A percentile compares a stretch with the other conserved stretches of the same genome.
phyloP scores from a whole-genome alignment of 2,329 filamentous ascomycete species.

The Colletotrichum sp. region DNA sequence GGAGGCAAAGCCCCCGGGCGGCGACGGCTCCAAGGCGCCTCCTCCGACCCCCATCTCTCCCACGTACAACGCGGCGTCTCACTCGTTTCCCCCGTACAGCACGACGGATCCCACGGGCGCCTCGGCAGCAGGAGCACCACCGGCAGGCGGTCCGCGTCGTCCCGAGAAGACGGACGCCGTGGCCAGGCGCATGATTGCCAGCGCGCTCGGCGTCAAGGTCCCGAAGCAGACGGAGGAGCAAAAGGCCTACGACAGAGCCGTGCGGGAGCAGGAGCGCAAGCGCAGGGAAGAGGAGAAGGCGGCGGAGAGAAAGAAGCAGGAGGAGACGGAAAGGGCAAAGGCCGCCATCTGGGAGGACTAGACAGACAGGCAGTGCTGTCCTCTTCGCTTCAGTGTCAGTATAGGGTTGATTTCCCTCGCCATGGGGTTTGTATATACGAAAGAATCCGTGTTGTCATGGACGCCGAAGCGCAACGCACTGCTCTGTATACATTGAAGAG shows the following conservation, averaged over 20 bases:
- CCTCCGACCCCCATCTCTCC: conserved; percentile 72
- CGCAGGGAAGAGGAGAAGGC: conserved; percentile 74
- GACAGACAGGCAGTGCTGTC: conserved; percentile 11
- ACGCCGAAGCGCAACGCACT: neutral
- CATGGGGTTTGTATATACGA: neutral
- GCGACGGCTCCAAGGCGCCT: conserved; percentile 52
- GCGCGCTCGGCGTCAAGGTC: conserved; percentile 80
- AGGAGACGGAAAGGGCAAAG: conserved; percentile 77
- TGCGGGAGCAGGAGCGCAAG: conserved; percentile 85
- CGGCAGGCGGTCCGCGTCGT: conserved; percentile 38
- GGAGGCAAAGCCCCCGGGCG: conserved; percentile 25
- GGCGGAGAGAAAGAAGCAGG: conserved; percentile 62
- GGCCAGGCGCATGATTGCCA: conserved; percentile 87
- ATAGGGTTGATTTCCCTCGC: neutral
- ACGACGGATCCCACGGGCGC: conserved; percentile 20
- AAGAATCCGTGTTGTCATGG: neutral
- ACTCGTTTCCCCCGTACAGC: conserved; percentile 25
- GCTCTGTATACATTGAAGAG: neutral
- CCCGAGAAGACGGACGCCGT: conserved; percentile 96
- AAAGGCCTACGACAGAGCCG: conserved; percentile 80
- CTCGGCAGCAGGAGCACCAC: conserved; percentile 16
- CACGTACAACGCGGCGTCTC: conserved; percentile 32
- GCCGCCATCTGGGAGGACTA: conserved; percentile 85
- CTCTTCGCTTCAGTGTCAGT: neutral
- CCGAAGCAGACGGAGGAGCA: conserved; percentile 89